Conservation (phyloP, 2,329 filamentous ascomycete genomes). For the Aaosphaeria pasadenensis region DNA sequence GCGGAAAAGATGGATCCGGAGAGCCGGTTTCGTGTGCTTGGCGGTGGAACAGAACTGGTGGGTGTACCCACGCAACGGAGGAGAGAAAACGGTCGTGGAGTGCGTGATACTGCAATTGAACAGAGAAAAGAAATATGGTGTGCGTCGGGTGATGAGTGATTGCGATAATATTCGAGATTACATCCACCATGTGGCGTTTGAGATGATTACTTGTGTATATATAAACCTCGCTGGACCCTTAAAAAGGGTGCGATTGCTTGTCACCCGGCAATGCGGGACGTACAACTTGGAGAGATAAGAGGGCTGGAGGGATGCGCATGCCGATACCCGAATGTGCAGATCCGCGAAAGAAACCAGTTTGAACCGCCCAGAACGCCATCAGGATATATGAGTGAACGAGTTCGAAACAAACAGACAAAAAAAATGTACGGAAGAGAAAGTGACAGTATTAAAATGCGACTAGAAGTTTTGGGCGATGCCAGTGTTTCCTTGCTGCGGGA, state of each 20-base stretch:
- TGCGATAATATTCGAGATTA: too few species aligned
- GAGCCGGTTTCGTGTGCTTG: too few species aligned
- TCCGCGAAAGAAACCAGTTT: conserved; percentile 1
- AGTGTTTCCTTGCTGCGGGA: conserved; percentile 83
- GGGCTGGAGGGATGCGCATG: not conserved
- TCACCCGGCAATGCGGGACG: not conserved
- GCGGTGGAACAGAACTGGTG: too few species aligned
- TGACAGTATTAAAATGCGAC: not conserved
- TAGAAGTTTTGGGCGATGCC: conserved; percentile 98
- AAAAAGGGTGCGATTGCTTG: not conserved
- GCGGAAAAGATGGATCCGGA: too few species aligned
- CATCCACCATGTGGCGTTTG: not conserved
- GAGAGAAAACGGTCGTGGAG: too few species aligned
- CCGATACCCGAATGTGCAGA: not conserved
- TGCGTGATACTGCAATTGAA: too few species aligned
- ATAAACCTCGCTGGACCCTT: not conserved
- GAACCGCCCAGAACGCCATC: conserved; percentile 3
- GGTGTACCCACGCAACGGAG: too few species aligned
- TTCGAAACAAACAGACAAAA: not conserved
- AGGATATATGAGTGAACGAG: conserved; percentile 4
- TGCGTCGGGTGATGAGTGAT: too few species aligned
- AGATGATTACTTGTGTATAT: conserved; percentile 6
- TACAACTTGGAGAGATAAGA: not conserved
- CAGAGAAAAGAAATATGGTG: too few species aligned
- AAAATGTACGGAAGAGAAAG: not conserved